phyloP scores from a whole-genome alignment of 2,329 filamentous ascomycete genomes.

The Diaporthe destruens region DNA sequence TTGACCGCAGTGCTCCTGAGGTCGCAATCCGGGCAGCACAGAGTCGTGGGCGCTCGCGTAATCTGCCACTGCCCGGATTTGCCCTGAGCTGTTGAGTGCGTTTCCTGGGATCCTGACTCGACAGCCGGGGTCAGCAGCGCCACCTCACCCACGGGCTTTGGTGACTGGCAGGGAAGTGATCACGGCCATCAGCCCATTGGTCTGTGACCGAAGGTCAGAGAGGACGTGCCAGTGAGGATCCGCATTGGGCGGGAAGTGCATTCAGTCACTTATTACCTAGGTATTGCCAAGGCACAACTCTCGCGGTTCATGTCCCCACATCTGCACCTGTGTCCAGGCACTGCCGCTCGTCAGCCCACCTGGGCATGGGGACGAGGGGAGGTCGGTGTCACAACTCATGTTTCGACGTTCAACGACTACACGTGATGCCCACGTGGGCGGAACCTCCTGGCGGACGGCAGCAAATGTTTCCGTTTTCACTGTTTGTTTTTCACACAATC shows the following conservation, averaged over 20 bases:
- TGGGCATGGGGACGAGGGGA: not conserved
- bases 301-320: not conserved
- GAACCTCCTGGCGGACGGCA: not conserved
- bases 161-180: not conserved
- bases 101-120: conserved; percentile 24
- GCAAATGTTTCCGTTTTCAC: not conserved
- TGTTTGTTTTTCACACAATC: not conserved
- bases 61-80: conserved; percentile 17
- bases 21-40: not conserved
- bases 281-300: not conserved
- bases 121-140: conserved; percentile 7
- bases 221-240: not conserved
- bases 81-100: not conserved
- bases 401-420: conserved; percentile 7
- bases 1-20: too few species aligned
- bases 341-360: not conserved
- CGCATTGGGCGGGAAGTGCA: too few species aligned
- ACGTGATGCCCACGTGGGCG: conserved; percentile 24
- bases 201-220: not conserved
- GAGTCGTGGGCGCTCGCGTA: conserved; percentile 1
- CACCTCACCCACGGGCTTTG: not conserved
- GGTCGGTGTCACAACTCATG: conserved; percentile 21
- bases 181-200: not conserved
- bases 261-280: not conserved
- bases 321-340: not conserved